phyloP scores from a whole-genome alignment of 495 filamentous ascomycete species.

The Diplogelasinospora grovesii region DNA sequence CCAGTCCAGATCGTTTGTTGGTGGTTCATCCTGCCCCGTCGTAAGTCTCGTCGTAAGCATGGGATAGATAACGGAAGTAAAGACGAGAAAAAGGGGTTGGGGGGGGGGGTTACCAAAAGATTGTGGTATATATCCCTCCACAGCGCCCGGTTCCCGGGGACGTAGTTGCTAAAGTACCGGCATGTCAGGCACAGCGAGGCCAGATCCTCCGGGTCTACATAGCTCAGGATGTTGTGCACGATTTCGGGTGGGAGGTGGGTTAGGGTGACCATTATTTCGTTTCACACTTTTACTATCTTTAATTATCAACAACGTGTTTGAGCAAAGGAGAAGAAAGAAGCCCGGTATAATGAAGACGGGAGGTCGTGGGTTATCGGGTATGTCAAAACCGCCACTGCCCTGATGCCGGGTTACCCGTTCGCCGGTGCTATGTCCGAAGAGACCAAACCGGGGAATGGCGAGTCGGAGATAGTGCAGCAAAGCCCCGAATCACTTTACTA shows the following conservation, averaged over 20 bases:
- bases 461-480: too few relatives aligned
- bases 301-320: too few relatives aligned
- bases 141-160: slow-evolving; percentile 45
- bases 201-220: slow-evolving; percentile 49
- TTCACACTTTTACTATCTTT: neutral
- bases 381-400: too few relatives aligned
- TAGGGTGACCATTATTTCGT: slow-evolving; percentile 21
- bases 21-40: slow-evolving; percentile 39
- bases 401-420: too few relatives aligned
- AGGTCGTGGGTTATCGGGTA: neutral
- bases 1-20: slow-evolving; percentile 38
- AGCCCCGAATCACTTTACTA: too few relatives aligned
- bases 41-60: too few relatives aligned
- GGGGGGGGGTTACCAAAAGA: slow-evolving; percentile 25
- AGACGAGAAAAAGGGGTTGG: too few relatives aligned
- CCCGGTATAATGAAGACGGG: too few relatives aligned
- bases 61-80: slow-evolving; percentile 4
- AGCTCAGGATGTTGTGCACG: slow-evolving; percentile 47
- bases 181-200: slow-evolving; percentile 39
- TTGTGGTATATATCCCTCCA: slow-evolving; percentile 48
- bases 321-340: too few relatives aligned
- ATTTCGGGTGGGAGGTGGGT: slow-evolving; percentile 51
- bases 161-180: slow-evolving; percentile 38
- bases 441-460: too few relatives aligned
- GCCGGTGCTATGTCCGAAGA: too few relatives aligned